Conservation (phyloP, 1,139 yeast genomes). For the Blastobotrys capitulatus region DNA sequence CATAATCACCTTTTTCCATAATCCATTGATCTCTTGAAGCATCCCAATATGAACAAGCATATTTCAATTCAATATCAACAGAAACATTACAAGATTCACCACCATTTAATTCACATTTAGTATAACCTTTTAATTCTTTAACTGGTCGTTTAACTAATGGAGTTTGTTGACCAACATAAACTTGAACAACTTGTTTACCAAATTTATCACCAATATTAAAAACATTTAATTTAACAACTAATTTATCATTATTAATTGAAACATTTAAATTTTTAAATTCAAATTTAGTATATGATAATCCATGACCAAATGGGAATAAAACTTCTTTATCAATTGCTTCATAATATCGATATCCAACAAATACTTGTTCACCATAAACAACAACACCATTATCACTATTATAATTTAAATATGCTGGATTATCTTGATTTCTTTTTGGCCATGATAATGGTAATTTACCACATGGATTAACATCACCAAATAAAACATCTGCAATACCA, state of each 20-base stretch:
- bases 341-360: conserved; percentile 56
- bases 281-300: conserved; percentile 53
- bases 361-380: conserved; percentile 52
- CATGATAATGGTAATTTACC: conserved; percentile 59
- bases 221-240: conserved; percentile 38
- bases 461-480: conserved; percentile 60
- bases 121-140: conserved; percentile 54
- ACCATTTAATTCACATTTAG: conserved; percentile 42
- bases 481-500: conserved; percentile 52
- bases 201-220: conserved; percentile 40
- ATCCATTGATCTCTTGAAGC: conserved; percentile 46
- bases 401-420: conserved; percentile 46
- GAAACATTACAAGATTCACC: conserved; percentile 39
- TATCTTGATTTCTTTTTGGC: conserved; percentile 44
- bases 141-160: conserved; percentile 46
- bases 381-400: conserved; percentile 47
- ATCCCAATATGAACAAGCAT: conserved; percentile 53
- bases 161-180: conserved; percentile 39
- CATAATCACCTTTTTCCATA: conserved; percentile 45
- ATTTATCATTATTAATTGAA: conserved; percentile 29
- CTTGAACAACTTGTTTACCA: conserved; percentile 46
- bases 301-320: conserved; percentile 56
- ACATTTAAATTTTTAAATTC: conserved; percentile 23
- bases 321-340: conserved; percentile 45
- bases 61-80: conserved; percentile 39